Conservation (phyloP, 495 filamentous ascomycete genomes). For the Aspergillus saccharolyticus region DNA sequence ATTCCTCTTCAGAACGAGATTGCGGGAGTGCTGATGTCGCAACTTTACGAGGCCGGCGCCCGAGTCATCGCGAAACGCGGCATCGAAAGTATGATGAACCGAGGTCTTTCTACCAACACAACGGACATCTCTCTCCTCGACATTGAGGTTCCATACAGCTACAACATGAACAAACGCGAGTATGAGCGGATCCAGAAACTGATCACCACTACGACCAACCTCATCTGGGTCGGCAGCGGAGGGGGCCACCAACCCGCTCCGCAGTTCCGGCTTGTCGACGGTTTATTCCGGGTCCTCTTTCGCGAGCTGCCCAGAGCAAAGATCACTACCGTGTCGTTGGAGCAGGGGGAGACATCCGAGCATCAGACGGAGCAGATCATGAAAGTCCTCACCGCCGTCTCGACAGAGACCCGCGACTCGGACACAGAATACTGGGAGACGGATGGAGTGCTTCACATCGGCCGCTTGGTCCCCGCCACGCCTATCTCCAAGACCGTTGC, state of each 20-base stretch:
- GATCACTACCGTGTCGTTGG: constrained; percentile 8
- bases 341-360: background rate
- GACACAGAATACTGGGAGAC: constrained; percentile 16
- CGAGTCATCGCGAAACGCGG: background rate
- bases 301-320: constrained; percentile 6
- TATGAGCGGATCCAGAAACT: constrained; percentile 9
- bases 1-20: background rate
- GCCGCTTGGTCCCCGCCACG: constrained; percentile 5
- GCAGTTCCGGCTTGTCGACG: constrained; percentile 13
- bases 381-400: background rate
- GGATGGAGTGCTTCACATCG: constrained; percentile 9
- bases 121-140: constrained; percentile 6
- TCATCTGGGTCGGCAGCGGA: constrained; percentile 13
- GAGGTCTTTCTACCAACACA: background rate
- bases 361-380: background rate
- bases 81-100: background rate
- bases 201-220: background rate
- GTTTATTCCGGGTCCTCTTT: constrained; percentile 13
- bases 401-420: background rate
- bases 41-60: background rate
- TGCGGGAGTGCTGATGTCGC: background rate
- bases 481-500: background rate
- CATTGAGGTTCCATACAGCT: background rate
- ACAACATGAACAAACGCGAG: background rate
- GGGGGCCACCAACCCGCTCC: constrained; percentile 8